Conservation (phyloP, 768 basidiomycete species). For the Pleurotus tuoliensis region DNA sequence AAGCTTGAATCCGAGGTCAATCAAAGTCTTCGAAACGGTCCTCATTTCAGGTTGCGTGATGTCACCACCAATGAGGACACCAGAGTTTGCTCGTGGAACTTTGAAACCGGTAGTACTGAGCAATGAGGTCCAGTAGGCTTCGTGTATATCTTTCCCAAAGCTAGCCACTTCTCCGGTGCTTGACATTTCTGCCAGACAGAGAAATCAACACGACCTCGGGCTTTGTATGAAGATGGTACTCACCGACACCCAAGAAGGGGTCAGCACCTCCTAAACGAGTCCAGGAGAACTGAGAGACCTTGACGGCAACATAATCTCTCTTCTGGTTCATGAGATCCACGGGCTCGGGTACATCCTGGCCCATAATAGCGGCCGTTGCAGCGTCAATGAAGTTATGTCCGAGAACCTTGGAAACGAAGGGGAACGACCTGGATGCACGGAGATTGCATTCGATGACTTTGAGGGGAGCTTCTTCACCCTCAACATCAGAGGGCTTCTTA, state of each 20-base stretch:
- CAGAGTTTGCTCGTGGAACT: constrained; percentile 76
- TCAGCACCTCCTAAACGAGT: constrained; percentile 94
- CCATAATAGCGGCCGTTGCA: constrained; percentile 84
- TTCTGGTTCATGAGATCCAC: constrained; percentile 88
- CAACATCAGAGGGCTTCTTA: constrained; percentile 60
- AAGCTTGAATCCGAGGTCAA: constrained; percentile 90
- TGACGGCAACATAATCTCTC: constrained; percentile 91
- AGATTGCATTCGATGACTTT: constrained; percentile 99
- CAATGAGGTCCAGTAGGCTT: constrained; percentile 95
- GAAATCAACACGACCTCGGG: not conserved
- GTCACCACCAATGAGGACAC: constrained; percentile 92
- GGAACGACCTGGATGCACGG: constrained; percentile 97
- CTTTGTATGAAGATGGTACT: constrained; percentile 24
- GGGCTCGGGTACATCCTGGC: constrained; percentile 83
- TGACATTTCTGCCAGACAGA: constrained; percentile 75
- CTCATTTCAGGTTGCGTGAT: constrained; percentile 83
- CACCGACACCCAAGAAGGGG: constrained; percentile 93
- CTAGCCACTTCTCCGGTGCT: constrained; percentile 97
- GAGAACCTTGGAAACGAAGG: constrained; percentile 97
- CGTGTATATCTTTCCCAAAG: constrained; percentile 90
- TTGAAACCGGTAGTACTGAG: constrained; percentile 96
- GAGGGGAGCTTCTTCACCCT: constrained; percentile 56
- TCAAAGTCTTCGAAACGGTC: constrained; percentile 72
- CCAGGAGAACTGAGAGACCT: constrained; percentile 99
- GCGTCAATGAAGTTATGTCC: constrained; percentile 97